Evolutionary conservation across 2,329 filamentous ascomycete species (phyloP).

Genomic region (Fusarium buxicola): DNA sequence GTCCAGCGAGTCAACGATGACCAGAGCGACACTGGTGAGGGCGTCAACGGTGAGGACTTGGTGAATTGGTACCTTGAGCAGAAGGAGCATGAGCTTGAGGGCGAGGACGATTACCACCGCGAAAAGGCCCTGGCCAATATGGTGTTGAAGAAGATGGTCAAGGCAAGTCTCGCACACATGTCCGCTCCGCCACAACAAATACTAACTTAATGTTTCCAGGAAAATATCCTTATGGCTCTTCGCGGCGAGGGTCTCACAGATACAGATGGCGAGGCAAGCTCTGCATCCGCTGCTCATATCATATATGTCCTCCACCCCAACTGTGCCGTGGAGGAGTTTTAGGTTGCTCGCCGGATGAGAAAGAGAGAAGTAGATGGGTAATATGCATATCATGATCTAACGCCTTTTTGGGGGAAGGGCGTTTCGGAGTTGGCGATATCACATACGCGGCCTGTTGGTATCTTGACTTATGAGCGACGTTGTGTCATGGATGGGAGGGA

Average conservation of each 20-base stretch:
- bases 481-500: slow-evolving; percentile 18
- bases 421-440: slow-evolving; percentile 40
- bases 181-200: slow-evolving; percentile 12
- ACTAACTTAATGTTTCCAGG: slow-evolving; percentile 66
- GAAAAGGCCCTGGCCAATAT: slow-evolving; percentile 81
- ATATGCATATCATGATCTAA: slow-evolving; percentile 29
- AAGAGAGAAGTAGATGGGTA: not conserved
- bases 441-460: slow-evolving; percentile 12
- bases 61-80: slow-evolving; percentile 93
- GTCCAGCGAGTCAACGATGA: slow-evolving; percentile 87
- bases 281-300: slow-evolving; percentile 56
- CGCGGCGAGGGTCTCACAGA: slow-evolving; percentile 69
- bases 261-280: slow-evolving; percentile 59
- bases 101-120: slow-evolving; percentile 81
- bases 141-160: slow-evolving; percentile 95
- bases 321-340: slow-evolving; percentile 80
- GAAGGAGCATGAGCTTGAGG: slow-evolving; percentile 84
- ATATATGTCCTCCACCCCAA: slow-evolving; percentile 96
- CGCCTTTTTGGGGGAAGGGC: slow-evolving; percentile 27
- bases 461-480: slow-evolving; percentile 25
- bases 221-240: slow-evolving; percentile 89
- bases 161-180: slow-evolving; percentile 67
- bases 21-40: slow-evolving; percentile 80
- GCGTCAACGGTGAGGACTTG: slow-evolving; percentile 84
- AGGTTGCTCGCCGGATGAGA: slow-evolving; percentile 22